These are phyloP conservation scores for Favolaschia claudopus DNA, from an alignment of 768 basidiomycete genomes.

Conservation along the genomic window DNA sequence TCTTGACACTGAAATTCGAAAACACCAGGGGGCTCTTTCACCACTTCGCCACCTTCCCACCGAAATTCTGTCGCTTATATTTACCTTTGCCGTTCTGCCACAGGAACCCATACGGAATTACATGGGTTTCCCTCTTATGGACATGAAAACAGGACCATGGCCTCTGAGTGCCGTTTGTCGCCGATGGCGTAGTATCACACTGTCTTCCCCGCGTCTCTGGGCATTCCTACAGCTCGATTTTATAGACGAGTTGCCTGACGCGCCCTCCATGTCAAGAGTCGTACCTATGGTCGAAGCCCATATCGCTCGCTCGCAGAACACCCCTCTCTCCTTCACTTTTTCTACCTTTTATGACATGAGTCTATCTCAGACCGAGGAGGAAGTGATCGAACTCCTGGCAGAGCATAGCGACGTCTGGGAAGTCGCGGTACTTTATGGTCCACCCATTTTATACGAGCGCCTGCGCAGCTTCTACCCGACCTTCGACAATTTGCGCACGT, in stretches of 20 bases:
- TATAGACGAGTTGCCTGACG: no score
- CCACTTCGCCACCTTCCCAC: conserved; percentile 6
- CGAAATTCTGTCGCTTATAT: conserved; percentile 6
- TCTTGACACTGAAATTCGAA: neutral
- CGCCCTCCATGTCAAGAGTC: neutral
- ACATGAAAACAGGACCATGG: neutral
- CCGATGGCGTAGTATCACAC: conserved; percentile 1
- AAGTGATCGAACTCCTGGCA: neutral
- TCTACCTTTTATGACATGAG: no score
- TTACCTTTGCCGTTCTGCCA: no score
- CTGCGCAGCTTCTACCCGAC: no score
- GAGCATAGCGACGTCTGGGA: neutral
- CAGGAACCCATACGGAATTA: no score
- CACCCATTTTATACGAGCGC: neutral
- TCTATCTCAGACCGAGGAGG: neutral
- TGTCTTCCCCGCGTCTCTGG: neutral
- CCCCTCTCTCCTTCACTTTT: neutral
- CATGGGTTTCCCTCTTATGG: neutral
- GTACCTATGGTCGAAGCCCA: neutral
- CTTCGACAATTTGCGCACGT: neutral
- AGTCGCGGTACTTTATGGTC: neutral
- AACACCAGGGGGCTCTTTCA: neutral
- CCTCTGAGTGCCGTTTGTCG: conserved; percentile 2
- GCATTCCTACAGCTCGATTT: neutral
- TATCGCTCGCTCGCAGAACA: neutral